Evolutionary conservation across 495 filamentous ascomycete genomes (phyloP).

Genomic region (Penicillium nucicola): DNA sequence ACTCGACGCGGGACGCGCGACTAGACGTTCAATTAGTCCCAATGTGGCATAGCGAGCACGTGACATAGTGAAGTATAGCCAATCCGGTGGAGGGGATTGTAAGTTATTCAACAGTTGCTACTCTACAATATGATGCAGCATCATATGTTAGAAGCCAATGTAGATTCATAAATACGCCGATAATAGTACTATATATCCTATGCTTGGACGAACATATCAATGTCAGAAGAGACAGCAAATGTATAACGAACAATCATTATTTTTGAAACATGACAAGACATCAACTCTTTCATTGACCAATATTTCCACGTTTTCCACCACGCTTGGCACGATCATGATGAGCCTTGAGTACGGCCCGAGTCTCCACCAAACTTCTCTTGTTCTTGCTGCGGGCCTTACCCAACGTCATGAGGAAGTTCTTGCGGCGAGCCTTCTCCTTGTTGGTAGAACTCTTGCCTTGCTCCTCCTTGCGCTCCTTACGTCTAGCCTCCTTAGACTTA

Average conservation of each 20-base stretch:
- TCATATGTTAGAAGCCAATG: too few relatives aligned
- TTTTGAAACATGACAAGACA: background rate
- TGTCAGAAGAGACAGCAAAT: background rate
- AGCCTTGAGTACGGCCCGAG: constrained; percentile 69
- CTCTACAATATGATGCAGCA: too few relatives aligned
- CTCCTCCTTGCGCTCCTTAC: constrained; percentile 77
- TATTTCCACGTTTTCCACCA: constrained; percentile 78
- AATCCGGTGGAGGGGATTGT: too few relatives aligned
- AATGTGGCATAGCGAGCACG: too few relatives aligned
- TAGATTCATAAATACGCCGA: background rate
- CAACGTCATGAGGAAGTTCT: constrained; percentile 98
- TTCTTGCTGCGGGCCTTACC: constrained; percentile 91
- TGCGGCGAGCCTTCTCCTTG: constrained; percentile 91
- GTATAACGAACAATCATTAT: constrained; percentile 6
- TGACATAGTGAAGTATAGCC: too few relatives aligned
- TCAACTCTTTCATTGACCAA: constrained; percentile 18
- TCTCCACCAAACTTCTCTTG: constrained; percentile 86
- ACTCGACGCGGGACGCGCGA: background rate
- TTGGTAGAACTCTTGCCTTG: constrained; percentile 96
- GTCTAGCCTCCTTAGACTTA: constrained; percentile 74
- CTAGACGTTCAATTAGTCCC: too few relatives aligned
- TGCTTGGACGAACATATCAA: background rate
- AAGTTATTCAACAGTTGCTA: too few relatives aligned
- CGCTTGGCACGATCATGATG: constrained; percentile 82
- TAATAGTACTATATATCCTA: background rate